Evolutionary conservation across 257 asterid genomes (phyloP), one percentile per base, ranked within the genome.

Genomic region (Penstemon eatonii): DNA sequence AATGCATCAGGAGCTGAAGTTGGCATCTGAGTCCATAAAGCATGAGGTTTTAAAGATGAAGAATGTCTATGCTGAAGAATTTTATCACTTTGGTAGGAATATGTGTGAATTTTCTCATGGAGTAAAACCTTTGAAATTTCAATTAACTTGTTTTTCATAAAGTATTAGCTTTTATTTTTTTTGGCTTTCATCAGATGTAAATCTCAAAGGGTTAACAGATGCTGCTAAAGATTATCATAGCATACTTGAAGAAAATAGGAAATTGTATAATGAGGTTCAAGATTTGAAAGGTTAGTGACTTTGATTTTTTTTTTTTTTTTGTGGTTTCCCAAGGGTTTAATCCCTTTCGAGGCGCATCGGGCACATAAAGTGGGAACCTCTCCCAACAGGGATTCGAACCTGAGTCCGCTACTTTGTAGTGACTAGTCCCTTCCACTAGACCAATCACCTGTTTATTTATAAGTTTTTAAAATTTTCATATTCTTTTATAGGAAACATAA

Each of bases 181-280:
- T 56, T 73, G 57, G 39, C 46, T 64, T 42, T 70, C 37, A 13
- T 60, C 80, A 92, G 98, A 93, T 66, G 68, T 80, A 63, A 89
- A 91, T 76, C 90, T 94, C 70, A 81, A 82, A 71, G 87, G 83
- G 68, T 68, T 91, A 75, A 76, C 85, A 49, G 96, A 89, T 62
- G 96, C 96, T 69, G 96, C 99, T 45, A 96, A 91, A 76, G 87
- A 81, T 79, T 89, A 87, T 76, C 95, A 90, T 65, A 78, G 83
- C 8, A 87, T 93, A 70, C 89, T 90, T 70, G 90, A 86, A 47
- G 97, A 93, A 81, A 93, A 93, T 67, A 84, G 97, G 57, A 93
- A 83, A 78, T 72, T 93, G 72, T 93, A 90, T 82, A 93, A 93
- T 40, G 96, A 93, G 81, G 97, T 93, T 70, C 98, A 93, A 82